Base-by-base conservation (phyloP, 2,329 filamentous ascomycete genomes). In the Epichloe amarillans region DNA sequence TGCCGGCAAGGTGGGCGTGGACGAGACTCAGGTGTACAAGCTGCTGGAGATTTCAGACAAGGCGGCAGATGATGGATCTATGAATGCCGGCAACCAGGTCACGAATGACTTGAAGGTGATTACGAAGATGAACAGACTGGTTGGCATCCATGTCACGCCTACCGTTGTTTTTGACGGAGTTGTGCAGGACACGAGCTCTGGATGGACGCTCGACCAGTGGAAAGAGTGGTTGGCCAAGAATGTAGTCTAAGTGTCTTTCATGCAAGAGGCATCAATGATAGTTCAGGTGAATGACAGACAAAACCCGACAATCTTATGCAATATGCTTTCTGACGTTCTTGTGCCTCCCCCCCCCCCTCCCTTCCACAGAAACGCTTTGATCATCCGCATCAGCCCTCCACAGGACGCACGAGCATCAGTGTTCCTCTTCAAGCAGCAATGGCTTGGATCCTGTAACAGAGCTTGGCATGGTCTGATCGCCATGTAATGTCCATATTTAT, bases 131-230 rank as follows among this genome's bases (percentile, higher is more conserved):
- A 78, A 87, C 60, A 74, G 91, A 42, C 69, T 93, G 57, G 77
- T 86, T 8, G 86, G 90, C 12, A 80, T 95, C 42, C 91, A 97
- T 71, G 88, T 96, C 40, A 91, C 88, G 41, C 91, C 91, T 2
- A 96, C 90, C 0, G 88, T 91, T 19, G 74, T 95, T 47, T 90
- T 94, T 65, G 82, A 97, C 67, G 89, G 90, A 0, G 79, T 94
- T 23, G 83, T 94, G 47, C 86, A 86, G 61, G 80, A 84, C 47
- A 86, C 95, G 57, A 84, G 82, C 55, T 91, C 85, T 52, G 77
- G 82, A 23, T 96, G 89, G 79, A 83, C 77, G 0, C 74, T 74
- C 58, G 80, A 86, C 52, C 84, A 95, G 69, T 97, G 90, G 90
- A 75, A 83, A 62, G 83, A 89, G 67, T 96, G 85, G 84, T 66